phyloP scores from a whole-genome alignment of 306 rosid genomes.

The Glycine soja region DNA sequence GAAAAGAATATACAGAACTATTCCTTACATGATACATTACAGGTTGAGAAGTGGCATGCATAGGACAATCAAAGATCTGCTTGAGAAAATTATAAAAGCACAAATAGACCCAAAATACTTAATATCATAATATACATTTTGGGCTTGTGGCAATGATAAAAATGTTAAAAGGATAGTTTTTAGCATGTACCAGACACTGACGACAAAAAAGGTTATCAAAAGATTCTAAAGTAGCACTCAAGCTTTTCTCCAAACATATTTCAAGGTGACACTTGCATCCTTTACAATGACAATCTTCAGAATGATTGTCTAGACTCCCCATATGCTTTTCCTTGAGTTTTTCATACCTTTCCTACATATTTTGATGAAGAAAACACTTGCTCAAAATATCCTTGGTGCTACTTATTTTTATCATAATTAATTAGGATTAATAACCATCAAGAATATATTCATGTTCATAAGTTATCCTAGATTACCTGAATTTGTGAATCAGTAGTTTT shows the following conservation, averaged over 20 bases:
- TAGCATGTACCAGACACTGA: conserved; percentile 74
- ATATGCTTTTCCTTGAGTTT: conserved; percentile 57
- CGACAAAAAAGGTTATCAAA: conserved; percentile 81
- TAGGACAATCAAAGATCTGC: conserved; percentile 75
- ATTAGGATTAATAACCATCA: conserved; percentile 41
- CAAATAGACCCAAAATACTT: conserved; percentile 1
- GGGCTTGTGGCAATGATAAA: not conserved
- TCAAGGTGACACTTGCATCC: conserved; percentile 48
- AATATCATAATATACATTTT: not conserved
- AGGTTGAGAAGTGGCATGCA: conserved; percentile 80
- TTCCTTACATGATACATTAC: conserved; percentile 76
- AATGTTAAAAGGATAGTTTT: conserved; percentile 27
- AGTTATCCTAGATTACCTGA: conserved; percentile 60
- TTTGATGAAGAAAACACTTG: conserved; percentile 26
- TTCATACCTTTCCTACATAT: conserved; percentile 70
- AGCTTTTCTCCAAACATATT: conserved; percentile 64
- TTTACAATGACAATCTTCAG: conserved; percentile 50
- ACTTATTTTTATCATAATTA: conserved; percentile 11
- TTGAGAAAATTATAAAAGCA: conserved; percentile 46
- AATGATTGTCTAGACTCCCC: conserved; percentile 42
- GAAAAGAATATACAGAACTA: conserved; percentile 8
- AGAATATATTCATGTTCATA: conserved; percentile 3
- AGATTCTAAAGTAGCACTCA: conserved; percentile 66
- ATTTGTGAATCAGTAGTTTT: conserved; percentile 59
- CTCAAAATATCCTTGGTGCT: not conserved